These are phyloP conservation scores for Perilla frutescens DNA, from an alignment of 257 asterid species.

Conservation along the genomic window DNA sequence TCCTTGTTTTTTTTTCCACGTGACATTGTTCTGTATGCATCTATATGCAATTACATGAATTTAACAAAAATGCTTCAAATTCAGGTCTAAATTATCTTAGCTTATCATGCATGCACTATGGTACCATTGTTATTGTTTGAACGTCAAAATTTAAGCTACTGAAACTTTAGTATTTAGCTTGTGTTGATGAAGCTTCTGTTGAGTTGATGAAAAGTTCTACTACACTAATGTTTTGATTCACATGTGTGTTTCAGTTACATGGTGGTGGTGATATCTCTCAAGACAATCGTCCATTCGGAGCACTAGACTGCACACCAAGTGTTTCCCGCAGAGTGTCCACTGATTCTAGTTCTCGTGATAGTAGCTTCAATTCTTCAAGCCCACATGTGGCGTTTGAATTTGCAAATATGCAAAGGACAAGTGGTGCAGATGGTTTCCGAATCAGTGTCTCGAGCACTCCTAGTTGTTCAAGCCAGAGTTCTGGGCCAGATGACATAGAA, in stretches of 20 bases:
- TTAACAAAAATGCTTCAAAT: not conserved
- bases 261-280: conserved; percentile 57
- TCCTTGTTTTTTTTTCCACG: conserved; percentile 6
- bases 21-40: not conserved
- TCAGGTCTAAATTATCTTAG: not conserved
- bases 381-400: conserved; percentile 84
- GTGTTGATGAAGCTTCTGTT: not conserved
- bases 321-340: conserved; percentile 52
- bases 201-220: not conserved
- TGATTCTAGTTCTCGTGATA: conserved; percentile 55
- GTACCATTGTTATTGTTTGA: not conserved
- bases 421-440: conserved; percentile 91
- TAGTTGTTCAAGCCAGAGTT: conserved; percentile 87
- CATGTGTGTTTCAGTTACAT: conserved; percentile 59
- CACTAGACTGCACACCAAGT: conserved; percentile 63
- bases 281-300: conserved; percentile 52
- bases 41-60: not conserved
- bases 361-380: conserved; percentile 33
- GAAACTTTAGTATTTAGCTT: not conserved
- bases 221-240: not conserved
- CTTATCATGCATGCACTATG: conserved; percentile 17
- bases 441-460: conserved; percentile 94
- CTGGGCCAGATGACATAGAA: conserved; percentile 97
- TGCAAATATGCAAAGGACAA: conserved; percentile 87
- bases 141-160: not conserved